phyloP scores from a whole-genome alignment of 257 asterid species.

The Cynanchum wilfordii region DNA sequence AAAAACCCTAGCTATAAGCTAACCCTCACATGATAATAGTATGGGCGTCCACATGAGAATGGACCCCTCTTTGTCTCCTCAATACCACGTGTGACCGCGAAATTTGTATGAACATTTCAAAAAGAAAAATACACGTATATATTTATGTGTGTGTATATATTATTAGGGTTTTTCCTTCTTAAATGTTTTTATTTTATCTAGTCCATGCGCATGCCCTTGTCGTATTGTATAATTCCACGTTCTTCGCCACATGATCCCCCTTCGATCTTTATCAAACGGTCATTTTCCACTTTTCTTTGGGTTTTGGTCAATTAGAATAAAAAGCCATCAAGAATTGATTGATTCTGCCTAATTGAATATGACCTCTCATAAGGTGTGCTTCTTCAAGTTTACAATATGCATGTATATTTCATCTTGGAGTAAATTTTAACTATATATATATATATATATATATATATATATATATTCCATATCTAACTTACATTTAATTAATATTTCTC shows the following conservation, averaged over 20 bases:
- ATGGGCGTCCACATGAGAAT: conserved; percentile 38
- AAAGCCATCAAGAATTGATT: conserved; percentile 15
- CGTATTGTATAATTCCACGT: conserved; percentile 15
- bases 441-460: too few species aligned
- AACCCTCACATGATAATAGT: conserved; percentile 25
- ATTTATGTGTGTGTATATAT: neutral
- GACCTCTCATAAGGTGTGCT: neutral
- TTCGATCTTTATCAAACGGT: conserved; percentile 16
- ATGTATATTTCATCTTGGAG: neutral
- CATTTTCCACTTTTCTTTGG: conserved; percentile 31
- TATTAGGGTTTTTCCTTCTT: neutral
- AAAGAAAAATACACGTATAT: neutral
- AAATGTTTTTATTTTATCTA: neutral
- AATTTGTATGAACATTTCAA: conserved; percentile 12
- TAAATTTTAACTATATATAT: neutral
- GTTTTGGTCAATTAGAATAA: conserved; percentile 27
- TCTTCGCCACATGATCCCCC: conserved; percentile 21
- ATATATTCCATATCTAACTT: too few species aligned
- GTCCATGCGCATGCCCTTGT: conserved; percentile 36
- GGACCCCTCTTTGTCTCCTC: conserved; percentile 25
- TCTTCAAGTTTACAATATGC: neutral
- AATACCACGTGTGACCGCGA: conserved; percentile 24
- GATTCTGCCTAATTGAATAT: conserved; percentile 11
- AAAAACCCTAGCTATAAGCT: conserved; percentile 13
- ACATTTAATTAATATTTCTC: too few species aligned